Percentiles rank a stretch among this genome's conserved stretches.
Evolutionary conservation across 2,329 filamentous ascomycete genomes (phyloP).

Genomic region (Pyrenophora tritici-repentis): DNA sequence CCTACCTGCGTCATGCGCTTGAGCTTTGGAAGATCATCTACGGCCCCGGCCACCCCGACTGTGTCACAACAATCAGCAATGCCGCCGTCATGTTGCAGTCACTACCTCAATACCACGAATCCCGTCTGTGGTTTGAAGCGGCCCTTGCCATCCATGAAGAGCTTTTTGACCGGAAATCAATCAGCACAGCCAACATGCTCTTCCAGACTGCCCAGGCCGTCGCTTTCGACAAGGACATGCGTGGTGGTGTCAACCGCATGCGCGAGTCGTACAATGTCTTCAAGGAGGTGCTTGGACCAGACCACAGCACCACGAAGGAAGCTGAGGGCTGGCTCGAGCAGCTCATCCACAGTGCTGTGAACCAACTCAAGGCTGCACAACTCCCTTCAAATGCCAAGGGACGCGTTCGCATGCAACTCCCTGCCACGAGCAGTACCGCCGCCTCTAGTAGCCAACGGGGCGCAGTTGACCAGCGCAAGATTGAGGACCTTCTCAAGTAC

Average conservation of each 20-base stretch:
- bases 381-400: conserved; percentile 81
- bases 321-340: conserved; percentile 96
- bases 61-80: conserved; percentile 98
- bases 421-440: conserved; percentile 59
- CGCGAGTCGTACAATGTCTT: conserved; percentile 97
- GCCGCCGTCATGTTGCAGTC: conserved; percentile 98
- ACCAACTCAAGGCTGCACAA: conserved; percentile 77
- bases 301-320: conserved; percentile 98
- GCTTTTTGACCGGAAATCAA: conserved; percentile 84
- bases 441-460: conserved; percentile 46
- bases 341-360: conserved; percentile 92
- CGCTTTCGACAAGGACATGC: conserved; percentile 93
- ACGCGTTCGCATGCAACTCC: conserved; percentile 73
- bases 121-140: conserved; percentile 94
- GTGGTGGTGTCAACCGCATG: conserved; percentile 90
- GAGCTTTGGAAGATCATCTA: conserved; percentile 98
- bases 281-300: conserved; percentile 79
- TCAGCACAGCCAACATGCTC: conserved; percentile 91
- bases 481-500: conserved; percentile 91
- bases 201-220: conserved; percentile 97
- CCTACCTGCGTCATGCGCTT: conserved; percentile 89
- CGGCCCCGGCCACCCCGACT: conserved; percentile 90
- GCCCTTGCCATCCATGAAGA: conserved; percentile 87
- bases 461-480: conserved; percentile 74
- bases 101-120: conserved; percentile 92